Evolutionary conservation across 164 flowering plant species (phyloP).

Genomic region (Umbilicus rupestris): DNA sequence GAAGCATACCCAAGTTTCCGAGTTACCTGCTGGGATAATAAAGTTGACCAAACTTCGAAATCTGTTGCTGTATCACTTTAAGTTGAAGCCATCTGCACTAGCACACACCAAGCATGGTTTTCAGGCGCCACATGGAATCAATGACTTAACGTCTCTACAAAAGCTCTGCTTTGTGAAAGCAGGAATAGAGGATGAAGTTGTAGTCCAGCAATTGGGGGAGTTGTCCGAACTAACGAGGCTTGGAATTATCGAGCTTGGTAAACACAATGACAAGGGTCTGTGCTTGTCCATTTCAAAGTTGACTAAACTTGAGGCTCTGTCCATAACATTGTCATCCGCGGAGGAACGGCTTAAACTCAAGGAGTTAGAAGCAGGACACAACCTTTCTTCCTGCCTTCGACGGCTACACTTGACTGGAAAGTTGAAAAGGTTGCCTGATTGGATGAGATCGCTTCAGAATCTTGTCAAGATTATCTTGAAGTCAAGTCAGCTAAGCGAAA

Average conservation of each 20-base stretch:
- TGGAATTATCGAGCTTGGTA: slow-evolving; percentile 14
- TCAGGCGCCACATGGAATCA: slow-evolving; percentile 10
- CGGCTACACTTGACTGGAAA: slow-evolving; percentile 17
- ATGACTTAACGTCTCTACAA: slow-evolving; percentile 15
- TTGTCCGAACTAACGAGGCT: slow-evolving; percentile 15
- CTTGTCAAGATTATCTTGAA: slow-evolving; percentile 13
- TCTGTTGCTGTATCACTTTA: slow-evolving; percentile 16
- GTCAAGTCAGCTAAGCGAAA: slow-evolving; percentile 12
- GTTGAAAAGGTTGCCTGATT: slow-evolving; percentile 15
- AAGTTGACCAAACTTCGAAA: slow-evolving; percentile 20
- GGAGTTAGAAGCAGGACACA: background rate
- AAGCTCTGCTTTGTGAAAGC: slow-evolving; percentile 20
- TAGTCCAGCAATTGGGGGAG: slow-evolving; percentile 11
- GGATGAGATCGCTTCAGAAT: slow-evolving; percentile 14
- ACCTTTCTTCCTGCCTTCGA: slow-evolving; percentile 16
- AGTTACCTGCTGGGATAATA: slow-evolving; percentile 20
- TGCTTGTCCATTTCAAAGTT: slow-evolving; percentile 15
- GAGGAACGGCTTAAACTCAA: slow-evolving; percentile 14
- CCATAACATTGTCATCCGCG: slow-evolving; percentile 4
- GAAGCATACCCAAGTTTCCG: slow-evolving; percentile 16
- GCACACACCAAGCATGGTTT: slow-evolving; percentile 17
- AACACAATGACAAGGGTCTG: slow-evolving; percentile 12
- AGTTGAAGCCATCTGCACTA: slow-evolving; percentile 5
- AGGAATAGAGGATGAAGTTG: background rate
- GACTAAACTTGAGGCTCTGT: slow-evolving; percentile 14